These are phyloP conservation scores for Candida dendrica DNA, from an alignment of 805 yeast genomes.

Conservation along the genomic window DNA sequence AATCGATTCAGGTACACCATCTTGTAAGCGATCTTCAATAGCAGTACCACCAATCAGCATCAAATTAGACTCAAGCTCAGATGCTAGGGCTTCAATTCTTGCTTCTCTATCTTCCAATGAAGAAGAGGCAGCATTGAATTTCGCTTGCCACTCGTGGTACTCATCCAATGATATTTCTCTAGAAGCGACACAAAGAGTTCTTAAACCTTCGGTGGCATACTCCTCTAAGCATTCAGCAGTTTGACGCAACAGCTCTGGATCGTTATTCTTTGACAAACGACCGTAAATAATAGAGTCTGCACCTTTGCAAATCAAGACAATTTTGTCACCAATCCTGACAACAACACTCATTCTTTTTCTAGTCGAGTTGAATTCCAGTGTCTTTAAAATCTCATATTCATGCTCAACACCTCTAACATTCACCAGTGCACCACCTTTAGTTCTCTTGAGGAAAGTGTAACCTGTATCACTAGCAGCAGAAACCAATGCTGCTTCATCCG, in stretches of 20 bases:
- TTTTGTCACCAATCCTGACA: constrained; percentile 53
- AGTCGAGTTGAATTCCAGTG: constrained; percentile 72
- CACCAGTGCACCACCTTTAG: constrained; percentile 59
- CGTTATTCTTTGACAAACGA: constrained; percentile 38
- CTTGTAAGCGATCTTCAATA: constrained; percentile 79
- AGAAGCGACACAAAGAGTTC: constrained; percentile 75
- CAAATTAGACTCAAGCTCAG: constrained; percentile 59
- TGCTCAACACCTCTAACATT: constrained; percentile 61
- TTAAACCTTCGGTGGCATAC: constrained; percentile 73
- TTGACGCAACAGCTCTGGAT: constrained; percentile 39
- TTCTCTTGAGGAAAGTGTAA: constrained; percentile 57
- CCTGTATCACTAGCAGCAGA: constrained; percentile 77
- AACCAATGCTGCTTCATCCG: constrained; percentile 82
- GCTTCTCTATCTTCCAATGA: constrained; percentile 60
- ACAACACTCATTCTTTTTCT: constrained; percentile 85
- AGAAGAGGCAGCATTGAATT: constrained; percentile 58
- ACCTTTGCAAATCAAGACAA: constrained; percentile 69
- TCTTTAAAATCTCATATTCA: constrained; percentile 62
- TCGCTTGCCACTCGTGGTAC: constrained; percentile 54
- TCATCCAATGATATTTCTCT: constrained; percentile 54
- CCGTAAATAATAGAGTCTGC: constrained; percentile 75
- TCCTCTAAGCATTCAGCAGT: constrained; percentile 72
- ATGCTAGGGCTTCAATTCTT: constrained; percentile 68
- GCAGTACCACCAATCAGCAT: constrained; percentile 75
- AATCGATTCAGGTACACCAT: constrained; percentile 80